Base-by-base conservation (phyloP, 345 rosid species). In the Combretum micranthum region DNA sequence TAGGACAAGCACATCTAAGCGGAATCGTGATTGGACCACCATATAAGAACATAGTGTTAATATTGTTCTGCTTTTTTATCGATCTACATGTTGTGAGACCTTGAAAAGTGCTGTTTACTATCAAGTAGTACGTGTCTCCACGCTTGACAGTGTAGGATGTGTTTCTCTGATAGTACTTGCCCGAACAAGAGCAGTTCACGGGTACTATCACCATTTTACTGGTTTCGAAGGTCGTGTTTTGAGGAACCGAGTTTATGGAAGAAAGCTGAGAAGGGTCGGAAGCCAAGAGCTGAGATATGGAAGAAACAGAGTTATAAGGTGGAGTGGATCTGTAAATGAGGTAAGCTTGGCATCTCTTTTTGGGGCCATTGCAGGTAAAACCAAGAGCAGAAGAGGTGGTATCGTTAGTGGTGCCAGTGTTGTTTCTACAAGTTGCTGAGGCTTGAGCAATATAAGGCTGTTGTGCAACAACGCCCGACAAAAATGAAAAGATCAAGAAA, bases 1-100 rank as follows among this genome's bases (percentile, higher is more conserved):
- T 78, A 20, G 86, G 91, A 78, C 91, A 87, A 61, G 85, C 91
- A 56, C 86, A 83, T 64, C 86, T 69, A 22, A 78, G 42, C 0
- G 86, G 52, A 32, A 59, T 32, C 17, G 54, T 48, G 46, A 48
- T 46, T 26, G 57, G 52, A 20, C 80, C 76, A 32, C 13, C 26
- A 48, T 42, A 19, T 45, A 75, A 51, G 44, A 53, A 25, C 44
- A 39, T 39, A 32, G 50, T 69, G 42, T 56, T 13, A 17, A 60
- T 67, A 47, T 12, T 59, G 62, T 79, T 79, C 57, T 67, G 73
- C 3, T 47, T 26, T 18, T 12, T 32, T 37, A 72, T 66, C 42
- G 71, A 59, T 15, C 48, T 55, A 53, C 76, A 79, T 43, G 76
- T 66, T 7, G 76, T 62, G 54, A 75, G 59, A 15, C 80, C 83